Evolutionary conservation across 805 yeast genomes (phyloP).

Genomic region (Pichia scutulata): DNA sequence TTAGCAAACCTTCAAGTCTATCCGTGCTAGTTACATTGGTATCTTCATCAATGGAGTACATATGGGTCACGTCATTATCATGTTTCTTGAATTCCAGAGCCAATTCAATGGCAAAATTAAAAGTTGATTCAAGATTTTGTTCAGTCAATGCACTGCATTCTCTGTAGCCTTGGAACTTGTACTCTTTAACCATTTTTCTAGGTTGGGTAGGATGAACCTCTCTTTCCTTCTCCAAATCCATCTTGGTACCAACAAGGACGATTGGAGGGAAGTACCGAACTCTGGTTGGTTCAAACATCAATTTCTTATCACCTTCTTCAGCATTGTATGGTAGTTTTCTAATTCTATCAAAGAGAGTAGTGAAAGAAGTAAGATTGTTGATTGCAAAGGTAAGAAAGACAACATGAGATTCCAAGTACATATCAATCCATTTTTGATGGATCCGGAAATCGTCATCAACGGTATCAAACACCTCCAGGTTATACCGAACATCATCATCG

Average conservation of each 20-base stretch:
- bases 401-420: too few species aligned
- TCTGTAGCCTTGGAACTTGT: background rate
- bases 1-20: background rate
- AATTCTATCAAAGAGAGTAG: too few species aligned
- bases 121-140: too few species aligned
- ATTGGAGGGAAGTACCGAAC: background rate
- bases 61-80: background rate
- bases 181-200: background rate
- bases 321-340: background rate
- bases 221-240: background rate
- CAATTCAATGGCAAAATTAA: background rate
- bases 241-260: background rate
- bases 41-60: background rate
- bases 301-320: background rate
- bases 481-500: too few species aligned
- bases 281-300: too few species aligned
- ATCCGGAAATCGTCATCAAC: too few species aligned
- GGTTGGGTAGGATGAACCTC: background rate
- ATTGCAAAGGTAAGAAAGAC: too few species aligned
- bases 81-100: background rate
- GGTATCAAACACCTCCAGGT: too few species aligned
- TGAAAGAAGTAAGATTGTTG: too few species aligned
- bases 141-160: background rate
- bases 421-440: too few species aligned
- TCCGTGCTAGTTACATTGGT: background rate